Percentiles rank a stretch among this genome's conserved stretches.
Conservation (phyloP, 1,284 basidiomycete genomes). For the Ustilago esculenta region DNA sequence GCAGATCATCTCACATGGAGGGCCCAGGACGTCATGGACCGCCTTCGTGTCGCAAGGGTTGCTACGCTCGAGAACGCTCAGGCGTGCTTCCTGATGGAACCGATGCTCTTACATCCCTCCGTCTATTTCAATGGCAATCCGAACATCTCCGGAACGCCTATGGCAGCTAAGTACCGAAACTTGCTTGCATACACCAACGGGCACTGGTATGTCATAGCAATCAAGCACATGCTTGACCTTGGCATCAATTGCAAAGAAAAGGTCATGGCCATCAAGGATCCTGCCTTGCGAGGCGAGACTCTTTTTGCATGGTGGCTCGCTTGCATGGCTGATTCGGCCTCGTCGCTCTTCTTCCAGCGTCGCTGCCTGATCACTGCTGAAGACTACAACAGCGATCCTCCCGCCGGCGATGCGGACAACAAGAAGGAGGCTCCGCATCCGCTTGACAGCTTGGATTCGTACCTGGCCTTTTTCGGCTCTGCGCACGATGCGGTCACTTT, state of each 20-base stretch:
- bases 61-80: slow-evolving; percentile 80
- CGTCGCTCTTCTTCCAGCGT: slow-evolving; percentile 74
- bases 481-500: slow-evolving; percentile 70
- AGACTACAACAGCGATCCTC: slow-evolving; percentile 49
- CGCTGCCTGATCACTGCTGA: slow-evolving; percentile 73
- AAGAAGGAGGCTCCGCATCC: slow-evolving; percentile 37
- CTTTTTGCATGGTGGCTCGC: slow-evolving; percentile 81
- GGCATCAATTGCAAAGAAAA: slow-evolving; percentile 52
- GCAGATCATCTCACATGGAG: slow-evolving; percentile 78
- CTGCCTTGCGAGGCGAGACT: slow-evolving; percentile 32
- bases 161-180: slow-evolving; percentile 28
- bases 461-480: slow-evolving; percentile 33
- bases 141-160: slow-evolving; percentile 29
- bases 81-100: slow-evolving; percentile 51
- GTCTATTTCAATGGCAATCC: slow-evolving; percentile 34
- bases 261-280: slow-evolving; percentile 45
- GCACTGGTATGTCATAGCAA: slow-evolving; percentile 50
- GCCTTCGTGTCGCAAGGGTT: slow-evolving; percentile 81
- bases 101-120: slow-evolving; percentile 42
- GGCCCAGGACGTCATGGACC: slow-evolving; percentile 72
- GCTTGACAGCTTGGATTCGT: slow-evolving; percentile 33
- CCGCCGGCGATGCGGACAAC: slow-evolving; percentile 22
- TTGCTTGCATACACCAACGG: slow-evolving; percentile 37
- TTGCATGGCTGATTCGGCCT: slow-evolving; percentile 73
- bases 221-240: slow-evolving; percentile 53